Evolutionary conservation across 1,139 yeast genomes (phyloP).

Genomic region (Wickerhamomyces sp.): DNA sequence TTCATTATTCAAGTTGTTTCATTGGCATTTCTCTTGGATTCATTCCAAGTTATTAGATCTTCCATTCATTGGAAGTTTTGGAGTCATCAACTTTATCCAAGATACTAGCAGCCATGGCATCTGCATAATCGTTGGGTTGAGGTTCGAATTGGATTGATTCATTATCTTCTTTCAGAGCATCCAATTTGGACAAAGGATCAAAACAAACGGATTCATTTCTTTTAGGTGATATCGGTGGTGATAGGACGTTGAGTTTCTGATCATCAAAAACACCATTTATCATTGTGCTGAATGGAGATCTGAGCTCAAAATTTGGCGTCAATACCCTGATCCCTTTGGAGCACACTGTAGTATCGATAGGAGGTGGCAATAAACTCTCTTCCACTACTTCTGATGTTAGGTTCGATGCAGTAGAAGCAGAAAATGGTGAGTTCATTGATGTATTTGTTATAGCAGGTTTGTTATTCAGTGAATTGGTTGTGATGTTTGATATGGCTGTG

Average conservation of each 20-base stretch:
- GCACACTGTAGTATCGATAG: background rate
- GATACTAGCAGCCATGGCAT: slow-evolving; percentile 27
- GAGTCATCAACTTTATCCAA: slow-evolving; percentile 23
- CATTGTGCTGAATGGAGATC: background rate
- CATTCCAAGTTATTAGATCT: slow-evolving; percentile 7
- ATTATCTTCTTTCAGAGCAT: background rate
- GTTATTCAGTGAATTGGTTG: too few species aligned
- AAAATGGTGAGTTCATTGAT: too few species aligned
- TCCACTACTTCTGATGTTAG: background rate
- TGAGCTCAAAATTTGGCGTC: background rate
- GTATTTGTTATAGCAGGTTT: too few species aligned
- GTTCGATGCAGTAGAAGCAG: too few species aligned
- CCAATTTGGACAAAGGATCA: slow-evolving; percentile 12
- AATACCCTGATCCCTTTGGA: background rate
- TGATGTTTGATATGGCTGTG: background rate
- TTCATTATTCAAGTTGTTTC: slow-evolving; percentile 1
- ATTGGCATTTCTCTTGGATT: slow-evolving; percentile 1
- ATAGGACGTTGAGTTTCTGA: background rate
- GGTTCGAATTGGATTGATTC: background rate
- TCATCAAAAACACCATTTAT: background rate
- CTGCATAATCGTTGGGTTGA: slow-evolving; percentile 23
- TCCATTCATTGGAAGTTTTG: slow-evolving; percentile 16
- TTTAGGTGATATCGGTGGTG: slow-evolving; percentile 12
- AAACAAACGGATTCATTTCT: slow-evolving; percentile 6
- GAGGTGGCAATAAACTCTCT: background rate